Evolutionary conservation across 169 alveolate genomes (phyloP).

Genomic region (Cyclospora cayetanensis): DNA sequence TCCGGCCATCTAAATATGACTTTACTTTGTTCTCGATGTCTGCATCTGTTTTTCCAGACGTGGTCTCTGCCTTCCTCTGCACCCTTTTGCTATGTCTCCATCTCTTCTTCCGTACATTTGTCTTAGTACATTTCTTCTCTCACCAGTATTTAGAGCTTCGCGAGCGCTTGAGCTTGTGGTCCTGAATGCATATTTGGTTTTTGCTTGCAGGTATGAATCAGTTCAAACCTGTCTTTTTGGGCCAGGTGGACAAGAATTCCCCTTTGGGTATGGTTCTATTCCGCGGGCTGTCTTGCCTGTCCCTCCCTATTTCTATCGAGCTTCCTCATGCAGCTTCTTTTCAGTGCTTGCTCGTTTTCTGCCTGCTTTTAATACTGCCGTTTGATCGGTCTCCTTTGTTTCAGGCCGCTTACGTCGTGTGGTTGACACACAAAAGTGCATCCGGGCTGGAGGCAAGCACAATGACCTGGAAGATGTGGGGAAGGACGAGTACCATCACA

Average conservation of each 20-base stretch:
- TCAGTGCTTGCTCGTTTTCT: not conserved
- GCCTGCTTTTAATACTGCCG: too few relatives aligned
- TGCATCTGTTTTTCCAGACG: too few relatives aligned
- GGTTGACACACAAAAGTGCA: conserved; percentile 94
- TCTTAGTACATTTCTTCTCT: too few relatives aligned
- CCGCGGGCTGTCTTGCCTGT: not conserved
- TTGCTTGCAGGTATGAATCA: conserved; percentile 93
- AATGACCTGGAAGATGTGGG: conserved; percentile 95
- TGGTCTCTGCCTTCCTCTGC: too few relatives aligned
- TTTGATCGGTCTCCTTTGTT: not conserved
- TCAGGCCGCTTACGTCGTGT: conserved; percentile 85
- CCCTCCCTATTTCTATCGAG: too few relatives aligned
- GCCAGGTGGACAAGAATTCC: conserved; percentile 89
- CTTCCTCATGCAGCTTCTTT: too few relatives aligned
- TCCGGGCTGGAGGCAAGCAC: conserved; percentile 92
- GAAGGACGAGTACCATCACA: conserved; percentile 95
- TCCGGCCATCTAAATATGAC: too few relatives aligned
- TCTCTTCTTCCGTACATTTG: too few relatives aligned
- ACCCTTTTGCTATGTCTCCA: too few relatives aligned
- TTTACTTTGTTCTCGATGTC: too few relatives aligned
- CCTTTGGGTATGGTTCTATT: conserved; percentile 83
- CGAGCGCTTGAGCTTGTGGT: not conserved
- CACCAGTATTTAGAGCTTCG: too few relatives aligned
- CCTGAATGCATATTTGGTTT: not conserved
- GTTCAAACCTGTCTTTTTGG: conserved; percentile 90